These are phyloP conservation scores for Euryodendron excelsum DNA, from an alignment of 148 eudicot genomes.

Conservation along the genomic window DNA sequence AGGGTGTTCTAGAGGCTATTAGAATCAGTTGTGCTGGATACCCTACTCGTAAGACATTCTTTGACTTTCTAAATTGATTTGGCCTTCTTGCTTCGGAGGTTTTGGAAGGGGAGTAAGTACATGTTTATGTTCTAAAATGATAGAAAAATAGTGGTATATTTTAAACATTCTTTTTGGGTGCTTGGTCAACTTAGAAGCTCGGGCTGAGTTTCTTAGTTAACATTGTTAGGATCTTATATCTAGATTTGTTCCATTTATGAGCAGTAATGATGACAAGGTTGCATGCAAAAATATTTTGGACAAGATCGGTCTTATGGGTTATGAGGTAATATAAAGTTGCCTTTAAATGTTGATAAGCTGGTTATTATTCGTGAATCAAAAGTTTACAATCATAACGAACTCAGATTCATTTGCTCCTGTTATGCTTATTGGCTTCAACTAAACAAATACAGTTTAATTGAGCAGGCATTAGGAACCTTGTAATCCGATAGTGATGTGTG, in stretches of 20 bases:
- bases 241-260: conserved; percentile 22
- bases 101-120: conserved; percentile 68
- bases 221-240: conserved; percentile 5
- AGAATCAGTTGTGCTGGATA: conserved; percentile 97
- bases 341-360: not conserved
- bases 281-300: conserved; percentile 80
- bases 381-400: not conserved
- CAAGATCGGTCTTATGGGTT: conserved; percentile 74
- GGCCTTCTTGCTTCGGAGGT: conserved; percentile 80
- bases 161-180: not conserved
- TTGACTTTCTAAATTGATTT: conserved; percentile 75
- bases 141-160: not conserved
- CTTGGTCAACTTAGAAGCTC: conserved; percentile 12
- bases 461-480: not conserved
- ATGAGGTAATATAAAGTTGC: conserved; percentile 55
- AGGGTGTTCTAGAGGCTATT: conserved; percentile 99
- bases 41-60: conserved; percentile 86
- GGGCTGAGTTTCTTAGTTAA: conserved; percentile 1
- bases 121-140: conserved; percentile 11
- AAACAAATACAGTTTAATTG: not conserved
- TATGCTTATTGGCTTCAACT: not conserved
- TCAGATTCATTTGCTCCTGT: not conserved
- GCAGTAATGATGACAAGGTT: conserved; percentile 64
- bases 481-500: not conserved
- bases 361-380: not conserved